phyloP scores from a whole-genome alignment of 768 basidiomycete species.

The Collybia sordida region DNA sequence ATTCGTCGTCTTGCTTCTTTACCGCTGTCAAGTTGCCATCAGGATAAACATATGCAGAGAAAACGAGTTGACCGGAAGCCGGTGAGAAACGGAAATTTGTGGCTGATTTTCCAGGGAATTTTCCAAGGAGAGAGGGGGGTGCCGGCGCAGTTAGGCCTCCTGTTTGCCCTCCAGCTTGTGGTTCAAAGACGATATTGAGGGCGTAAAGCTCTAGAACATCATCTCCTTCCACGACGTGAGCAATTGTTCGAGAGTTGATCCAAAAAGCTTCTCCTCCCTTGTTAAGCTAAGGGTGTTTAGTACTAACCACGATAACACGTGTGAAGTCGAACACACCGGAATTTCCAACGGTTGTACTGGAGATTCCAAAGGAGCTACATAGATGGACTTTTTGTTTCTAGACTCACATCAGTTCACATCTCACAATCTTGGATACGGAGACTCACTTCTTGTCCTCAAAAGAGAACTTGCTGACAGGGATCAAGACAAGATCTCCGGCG shows the following conservation, averaged over 20 bases:
- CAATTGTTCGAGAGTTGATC: conserved; percentile 71
- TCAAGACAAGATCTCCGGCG: conserved; percentile 65
- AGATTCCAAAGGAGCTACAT: conserved; percentile 58
- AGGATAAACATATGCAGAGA: conserved; percentile 80
- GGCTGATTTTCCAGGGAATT: conserved; percentile 65
- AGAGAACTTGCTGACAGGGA: conserved; percentile 67
- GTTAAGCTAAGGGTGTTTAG: conserved; percentile 39
- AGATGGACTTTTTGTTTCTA: conserved; percentile 73
- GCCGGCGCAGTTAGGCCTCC: conserved; percentile 32
- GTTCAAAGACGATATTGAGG: conserved; percentile 49
- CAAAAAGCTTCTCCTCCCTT: conserved; percentile 79
- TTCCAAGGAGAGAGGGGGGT: conserved; percentile 52
- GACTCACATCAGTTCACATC: background rate
- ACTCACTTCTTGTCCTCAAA: conserved; percentile 73
- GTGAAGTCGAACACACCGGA: conserved; percentile 33
- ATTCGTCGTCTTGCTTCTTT: conserved; percentile 66
- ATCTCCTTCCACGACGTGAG: conserved; percentile 58
- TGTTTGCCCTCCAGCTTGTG: conserved; percentile 20
- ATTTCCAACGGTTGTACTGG: conserved; percentile 50
- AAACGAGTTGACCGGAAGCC: conserved; percentile 65
- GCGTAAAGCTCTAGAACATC: conserved; percentile 61
- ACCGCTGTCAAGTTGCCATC: conserved; percentile 74
- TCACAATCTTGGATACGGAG: background rate
- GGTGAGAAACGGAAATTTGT: conserved; percentile 70
- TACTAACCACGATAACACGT: background rate